A percentile compares a stretch with the other conserved stretches of the same genome.
Conservation (phyloP, 352 stramenopile species). For the Pythium periplocum region DNA sequence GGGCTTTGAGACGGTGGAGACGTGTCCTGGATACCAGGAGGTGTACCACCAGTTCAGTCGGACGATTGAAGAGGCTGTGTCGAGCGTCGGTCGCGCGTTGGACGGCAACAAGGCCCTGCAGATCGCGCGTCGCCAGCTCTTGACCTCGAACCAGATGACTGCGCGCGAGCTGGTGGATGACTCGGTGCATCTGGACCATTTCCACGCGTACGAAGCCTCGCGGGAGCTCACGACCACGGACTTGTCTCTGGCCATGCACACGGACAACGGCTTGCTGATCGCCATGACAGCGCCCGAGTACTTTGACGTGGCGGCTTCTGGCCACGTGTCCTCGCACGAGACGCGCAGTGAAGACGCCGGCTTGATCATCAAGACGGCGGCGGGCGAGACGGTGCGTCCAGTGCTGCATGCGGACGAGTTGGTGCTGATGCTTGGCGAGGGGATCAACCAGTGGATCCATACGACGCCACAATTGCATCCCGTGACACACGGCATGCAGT, state of each 20-base stretch:
- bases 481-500: constrained; percentile 74
- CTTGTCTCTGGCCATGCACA: constrained; percentile 70
- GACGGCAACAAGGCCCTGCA: constrained; percentile 52
- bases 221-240: constrained; percentile 12
- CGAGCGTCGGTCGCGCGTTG: constrained; percentile 46
- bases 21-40: constrained; percentile 51
- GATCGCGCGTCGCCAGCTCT: constrained; percentile 19
- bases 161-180: constrained; percentile 55
- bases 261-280: constrained; percentile 72
- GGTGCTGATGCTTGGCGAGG: constrained; percentile 76
- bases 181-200: constrained; percentile 76
- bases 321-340: constrained; percentile 30
- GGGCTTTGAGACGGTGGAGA: constrained; percentile 32
- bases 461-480: constrained; percentile 46
- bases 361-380: constrained; percentile 53
- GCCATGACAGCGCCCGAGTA: constrained; percentile 68
- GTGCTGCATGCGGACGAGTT: constrained; percentile 65
- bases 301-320: constrained; percentile 45
- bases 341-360: constrained; percentile 58
- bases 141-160: constrained; percentile 24
- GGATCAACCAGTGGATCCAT: constrained; percentile 66
- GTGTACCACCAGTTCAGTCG: constrained; percentile 53
- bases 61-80: constrained; percentile 46
- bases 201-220: constrained; percentile 64
- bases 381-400: constrained; percentile 50